Evolutionary conservation across 495 filamentous ascomycete species (phyloP), one percentile per base, ranked within the genome.

Genomic region (Ramalina peruviana): DNA sequence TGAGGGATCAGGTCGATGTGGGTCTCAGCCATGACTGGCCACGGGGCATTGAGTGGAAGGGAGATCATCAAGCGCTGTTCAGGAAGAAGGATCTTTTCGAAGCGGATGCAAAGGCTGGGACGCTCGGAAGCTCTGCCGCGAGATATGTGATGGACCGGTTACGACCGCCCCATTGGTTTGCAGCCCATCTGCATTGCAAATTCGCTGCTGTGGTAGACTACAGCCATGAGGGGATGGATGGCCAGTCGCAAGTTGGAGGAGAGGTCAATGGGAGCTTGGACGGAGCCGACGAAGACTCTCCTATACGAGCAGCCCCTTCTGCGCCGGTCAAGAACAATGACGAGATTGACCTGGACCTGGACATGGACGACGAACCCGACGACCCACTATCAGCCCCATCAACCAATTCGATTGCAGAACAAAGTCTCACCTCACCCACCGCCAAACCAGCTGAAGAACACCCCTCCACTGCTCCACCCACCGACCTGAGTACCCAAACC

Each of bases 1-100:
- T 94, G 16, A 72, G 79, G 11, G 85, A 81, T 12, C 88, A 88
- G 53, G 76, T 96, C 9, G 92, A 98, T 54, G 65, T 97, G 16
- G 88, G 88, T 20, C 63, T 98, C 16, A 94, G 88, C 46, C 92
- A 98, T 60, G 92, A 98, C 65, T 98, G 92, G 92, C 93, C 93
- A 0, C 72, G 75, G 19, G 80, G 74, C 0, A 74, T 97, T 39
- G 92, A 93, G 64, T 76, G 75, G 48, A 69, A 74, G 46, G 92
- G 92, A 0, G 71, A 94, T 60, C 61, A 68, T 26, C 54, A 67
- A 2, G 54, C 60, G 2, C 67, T 98, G 0, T 93, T 83, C 54
- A 66, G 64, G 13, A 71, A 63, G 58, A 98, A 98, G 68, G 69
- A 70, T 4, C 69, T 76, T 45, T 89, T 98, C 49, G 66, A 75